Base-by-base conservation (phyloP, 345 rosid species). In the Combretum micranthum region DNA sequence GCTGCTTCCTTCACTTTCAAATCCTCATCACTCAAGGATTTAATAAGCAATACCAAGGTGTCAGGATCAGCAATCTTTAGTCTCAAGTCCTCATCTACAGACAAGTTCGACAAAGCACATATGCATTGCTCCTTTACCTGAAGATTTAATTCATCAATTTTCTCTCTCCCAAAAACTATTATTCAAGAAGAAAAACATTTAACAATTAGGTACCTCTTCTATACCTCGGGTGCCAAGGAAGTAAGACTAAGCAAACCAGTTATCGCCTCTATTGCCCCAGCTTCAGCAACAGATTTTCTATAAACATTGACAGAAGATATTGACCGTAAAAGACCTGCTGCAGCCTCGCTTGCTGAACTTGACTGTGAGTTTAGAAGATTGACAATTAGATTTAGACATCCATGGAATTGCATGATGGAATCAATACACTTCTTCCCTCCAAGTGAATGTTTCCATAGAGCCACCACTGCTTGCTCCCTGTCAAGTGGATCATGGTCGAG, bases 241-340 rank as follows among this genome's bases (percentile, higher is more conserved):
- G 83, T 77, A 44, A 71, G 74, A 70, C 66, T 78, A 55, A 88
- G 69, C 64, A 91, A 59, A 65, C 86, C 81, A 1, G 71, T 71
- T 12, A 91, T 77, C 76, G 76, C 98, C 68, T 91, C 98, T 53
- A 88, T 61, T 3, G 92, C 95, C 68, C 95, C 98, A 53, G 92
- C 71, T 75, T 79, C 83, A 48, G 88, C 95, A n/a, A 88, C 95
- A 16, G 66, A 61, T 56, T 77, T 88, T 75, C 88, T 80, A 46
- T 91, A 88, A 46, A 68, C 32, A 77, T 85, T 76, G 60, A 86
- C 62, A 0, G 96, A 84, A 57, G 96, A 77, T 47, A 91, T 69
- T 19, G 86, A 74, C 50, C 90, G 76, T 55, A 91, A 59, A 12
- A 91, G 80, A 26, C 98, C 98, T 1, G 96, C 92, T 64, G 98